These are phyloP conservation scores for Leucocoprinus leucothites DNA, from an alignment of 768 basidiomycete genomes.

Conservation along the genomic window DNA sequence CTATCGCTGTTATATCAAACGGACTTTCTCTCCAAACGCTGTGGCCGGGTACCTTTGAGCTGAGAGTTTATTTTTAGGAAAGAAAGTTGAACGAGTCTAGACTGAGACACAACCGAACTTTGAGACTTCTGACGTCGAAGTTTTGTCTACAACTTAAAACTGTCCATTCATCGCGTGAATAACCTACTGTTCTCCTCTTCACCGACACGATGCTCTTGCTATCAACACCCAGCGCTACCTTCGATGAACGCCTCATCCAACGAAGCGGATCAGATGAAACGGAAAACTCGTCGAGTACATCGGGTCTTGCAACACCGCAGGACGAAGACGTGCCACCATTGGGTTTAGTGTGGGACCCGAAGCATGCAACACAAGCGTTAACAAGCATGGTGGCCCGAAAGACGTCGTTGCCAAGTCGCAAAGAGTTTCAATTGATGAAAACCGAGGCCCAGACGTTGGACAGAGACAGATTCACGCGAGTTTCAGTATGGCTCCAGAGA, in stretches of 20 bases:
- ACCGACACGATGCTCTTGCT: neutral
- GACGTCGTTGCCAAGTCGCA: neutral
- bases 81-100: neutral
- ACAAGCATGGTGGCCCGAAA: neutral
- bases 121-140: neutral
- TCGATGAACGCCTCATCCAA: slow-evolving; percentile 10
- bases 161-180: neutral
- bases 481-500: neutral
- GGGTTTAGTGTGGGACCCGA: neutral
- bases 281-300: neutral
- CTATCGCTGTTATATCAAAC: neutral
- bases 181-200: neutral
- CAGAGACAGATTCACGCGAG: too few relatives aligned
- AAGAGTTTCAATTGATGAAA: neutral
- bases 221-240: neutral
- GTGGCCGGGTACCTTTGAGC: too few relatives aligned
- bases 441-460: neutral
- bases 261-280: slow-evolving; percentile 8
- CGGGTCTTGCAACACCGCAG: slow-evolving; percentile 1
- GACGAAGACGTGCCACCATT: neutral
- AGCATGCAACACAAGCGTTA: neutral
- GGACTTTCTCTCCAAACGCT: neutral
- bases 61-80: neutral
- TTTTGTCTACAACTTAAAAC: neutral
- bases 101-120: slow-evolving; percentile 1